Evolutionary conservation across 2,329 filamentous ascomycete species (phyloP), one percentile per base, ranked within the genome.

Genomic region (Colletotrichum lentis): DNA sequence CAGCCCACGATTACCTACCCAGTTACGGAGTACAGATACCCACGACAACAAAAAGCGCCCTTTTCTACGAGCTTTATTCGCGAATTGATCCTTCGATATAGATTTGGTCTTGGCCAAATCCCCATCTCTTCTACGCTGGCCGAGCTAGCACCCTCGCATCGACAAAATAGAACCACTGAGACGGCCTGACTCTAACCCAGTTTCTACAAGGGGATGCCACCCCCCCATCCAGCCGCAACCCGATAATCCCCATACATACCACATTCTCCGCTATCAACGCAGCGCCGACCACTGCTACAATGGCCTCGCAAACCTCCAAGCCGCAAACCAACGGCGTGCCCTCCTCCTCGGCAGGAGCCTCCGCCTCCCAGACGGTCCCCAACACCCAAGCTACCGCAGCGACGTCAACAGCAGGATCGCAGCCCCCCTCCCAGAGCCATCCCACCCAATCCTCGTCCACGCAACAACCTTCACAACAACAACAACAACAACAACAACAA

Each of bases 271-370:
- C 50, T 56, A 43, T 37, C 3, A 2, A 22, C 16, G 31, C 37
- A 60, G 43, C 35, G 16, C 2, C 35, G 12, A 2, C n/a, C 35
- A 31, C 18, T 39, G 27, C 47, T 11, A 63, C 22, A n/a, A 71
- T 71, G 69, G 68, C 72, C 18, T 79, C 79, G 74, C 76, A 77
- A 53, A 71, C 73, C 14, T 72, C 75, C 50, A 74, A 77, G 39
- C 80, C 85, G 8, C 85, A 88, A 73, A 81, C 85, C 11, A 89
- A 89, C 74, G 87, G 86, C 69, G 78, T 84, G 27, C 76, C 81
- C 1, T 68, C 78, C 22, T 76, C 83, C 44, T 78, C 83, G 35
- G 72, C 83, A 37, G 72, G 76, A 8, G 73, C 78, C 39, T 77
- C 74, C 69, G 72, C 74, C 53, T 78, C 81, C 3, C 77, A 80